Evolutionary conservation across 2,329 filamentous ascomycete genomes (phyloP).

Genomic region (Hypoxylon sp.): DNA sequence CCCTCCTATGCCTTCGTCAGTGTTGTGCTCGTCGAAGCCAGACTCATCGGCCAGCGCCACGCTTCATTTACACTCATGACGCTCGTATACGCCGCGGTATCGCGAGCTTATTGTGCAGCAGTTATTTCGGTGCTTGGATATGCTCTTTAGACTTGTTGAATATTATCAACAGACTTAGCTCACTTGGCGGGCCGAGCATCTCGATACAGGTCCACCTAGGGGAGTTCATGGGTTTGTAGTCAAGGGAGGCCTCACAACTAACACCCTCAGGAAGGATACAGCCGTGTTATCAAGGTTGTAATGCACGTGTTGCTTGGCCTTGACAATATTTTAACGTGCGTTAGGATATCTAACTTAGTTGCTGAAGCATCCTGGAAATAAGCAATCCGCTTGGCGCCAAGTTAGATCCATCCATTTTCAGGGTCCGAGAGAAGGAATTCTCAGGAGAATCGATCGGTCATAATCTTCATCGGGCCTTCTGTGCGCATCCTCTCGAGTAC

Average conservation of each 20-base stretch:
- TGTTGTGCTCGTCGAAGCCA: background rate
- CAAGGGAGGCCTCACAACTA: background rate
- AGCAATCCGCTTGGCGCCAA: slow-evolving; percentile 25
- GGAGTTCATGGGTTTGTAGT: background rate
- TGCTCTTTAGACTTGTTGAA: background rate
- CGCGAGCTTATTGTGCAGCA: background rate
- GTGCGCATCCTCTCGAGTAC: background rate
- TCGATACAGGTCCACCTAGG: slow-evolving; percentile 6
- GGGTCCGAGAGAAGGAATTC: background rate
- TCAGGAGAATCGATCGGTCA: slow-evolving; percentile 26
- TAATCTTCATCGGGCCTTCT: slow-evolving; percentile 27
- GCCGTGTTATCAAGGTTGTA: background rate
- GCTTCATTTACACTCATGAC: background rate
- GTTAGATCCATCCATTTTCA: slow-evolving; percentile 12
- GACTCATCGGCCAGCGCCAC: background rate
- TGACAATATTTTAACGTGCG: background rate
- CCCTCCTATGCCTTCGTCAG: background rate
- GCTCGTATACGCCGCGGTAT: background rate
- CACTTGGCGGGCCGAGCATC: slow-evolving; percentile 25
- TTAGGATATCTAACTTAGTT: background rate
- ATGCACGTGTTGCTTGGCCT: background rate
- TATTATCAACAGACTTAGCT: slow-evolving; percentile 31
- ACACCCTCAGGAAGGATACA: background rate
- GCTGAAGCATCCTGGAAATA: slow-evolving; percentile 2
- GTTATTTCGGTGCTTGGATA: background rate